Base-by-base conservation (phyloP, 2,329 filamentous ascomycete species). In the Ascochyta fabae region DNA sequence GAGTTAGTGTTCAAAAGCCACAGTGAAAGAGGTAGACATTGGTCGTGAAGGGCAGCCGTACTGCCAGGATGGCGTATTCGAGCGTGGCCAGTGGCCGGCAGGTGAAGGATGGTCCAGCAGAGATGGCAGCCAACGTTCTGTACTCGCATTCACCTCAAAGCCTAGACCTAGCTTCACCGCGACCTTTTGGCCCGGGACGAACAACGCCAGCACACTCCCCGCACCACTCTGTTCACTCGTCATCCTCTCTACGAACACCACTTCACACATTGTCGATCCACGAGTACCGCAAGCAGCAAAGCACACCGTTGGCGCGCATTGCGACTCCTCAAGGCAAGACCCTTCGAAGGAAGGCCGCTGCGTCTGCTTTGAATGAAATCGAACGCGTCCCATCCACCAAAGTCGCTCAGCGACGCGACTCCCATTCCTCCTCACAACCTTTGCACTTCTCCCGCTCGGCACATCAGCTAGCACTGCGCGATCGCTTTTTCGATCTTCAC, bases 271-370 rank as follows among this genome's bases (percentile, higher is more conserved):
- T 77, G n/a, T 69, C 75, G 22, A 63, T 77, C 19, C 75, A 75
- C 65, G 73, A 76, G 53, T 77, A 77, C 51, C 73, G 75, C 53
- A 74, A 72, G 54, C 73, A 73, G 59, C 72, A 75, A 46, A 62
- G 68, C 34, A 71, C 71, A 42, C 72, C 75, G 6, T 64, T 59
- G n/a, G 62, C 67, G 36, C 66, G 65, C 34, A 60, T 66, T 13
- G 64, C 57, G 12, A 68, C 71, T 13, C 68, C 70, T 35, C 52
- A 61, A n/a, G 69, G 70, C 38, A 75, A 66, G 55, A 68, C 70
- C 19, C 63, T 77, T 34, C 70, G 71, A 54, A 70, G 75, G 47
- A 77, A 74, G 54, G 57, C 73, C n/a, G 74, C 74, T 6, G 66
- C 74, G 3, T 60, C 67, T 22, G 63, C 65, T 19, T 54, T 77